These are phyloP conservation scores for Circinella minor DNA, from an alignment of 371 early-diverging fungal genomes.

Conservation along the genomic window DNA sequence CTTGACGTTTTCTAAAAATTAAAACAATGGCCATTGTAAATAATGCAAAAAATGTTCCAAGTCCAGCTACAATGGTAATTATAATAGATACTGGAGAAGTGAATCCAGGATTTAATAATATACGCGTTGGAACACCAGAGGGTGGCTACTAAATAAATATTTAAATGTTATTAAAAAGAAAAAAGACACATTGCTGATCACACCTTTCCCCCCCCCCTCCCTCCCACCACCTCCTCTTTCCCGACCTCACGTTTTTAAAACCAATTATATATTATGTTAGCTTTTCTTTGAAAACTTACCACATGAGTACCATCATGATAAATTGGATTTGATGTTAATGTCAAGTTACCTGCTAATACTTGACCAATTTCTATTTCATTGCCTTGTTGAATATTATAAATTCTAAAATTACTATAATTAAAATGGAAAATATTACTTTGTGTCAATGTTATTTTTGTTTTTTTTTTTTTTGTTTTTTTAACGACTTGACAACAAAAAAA, in stretches of 20 bases:
- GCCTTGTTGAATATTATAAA: slow-evolving; percentile 58
- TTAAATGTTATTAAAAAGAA: not conserved
- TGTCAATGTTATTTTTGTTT: too few species aligned
- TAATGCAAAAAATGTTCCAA: slow-evolving; percentile 44
- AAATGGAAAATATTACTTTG: too few species aligned
- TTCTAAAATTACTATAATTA: slow-evolving; percentile 56
- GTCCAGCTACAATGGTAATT: slow-evolving; percentile 41
- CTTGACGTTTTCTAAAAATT: slow-evolving; percentile 46
- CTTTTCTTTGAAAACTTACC: slow-evolving; percentile 17
- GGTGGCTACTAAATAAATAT: slow-evolving; percentile 32
- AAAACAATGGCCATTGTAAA: slow-evolving; percentile 44
- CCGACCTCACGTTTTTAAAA: too few species aligned
- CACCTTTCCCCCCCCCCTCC: too few species aligned
- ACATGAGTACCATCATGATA: slow-evolving; percentile 51
- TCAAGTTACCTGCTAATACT: slow-evolving; percentile 52
- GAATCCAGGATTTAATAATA: slow-evolving; percentile 42
- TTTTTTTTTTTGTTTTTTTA: too few species aligned
- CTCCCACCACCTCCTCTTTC: too few species aligned
- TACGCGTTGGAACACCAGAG: slow-evolving; percentile 33
- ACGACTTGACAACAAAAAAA: too few species aligned
- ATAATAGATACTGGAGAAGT: slow-evolving; percentile 47
- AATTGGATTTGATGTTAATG: slow-evolving; percentile 51
- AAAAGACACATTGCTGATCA: too few species aligned
- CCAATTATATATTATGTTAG: too few species aligned
- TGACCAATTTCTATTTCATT: slow-evolving; percentile 48